Evolutionary conservation across 495 filamentous ascomycete species (phyloP).

Genomic region (Collariella sp.): DNA sequence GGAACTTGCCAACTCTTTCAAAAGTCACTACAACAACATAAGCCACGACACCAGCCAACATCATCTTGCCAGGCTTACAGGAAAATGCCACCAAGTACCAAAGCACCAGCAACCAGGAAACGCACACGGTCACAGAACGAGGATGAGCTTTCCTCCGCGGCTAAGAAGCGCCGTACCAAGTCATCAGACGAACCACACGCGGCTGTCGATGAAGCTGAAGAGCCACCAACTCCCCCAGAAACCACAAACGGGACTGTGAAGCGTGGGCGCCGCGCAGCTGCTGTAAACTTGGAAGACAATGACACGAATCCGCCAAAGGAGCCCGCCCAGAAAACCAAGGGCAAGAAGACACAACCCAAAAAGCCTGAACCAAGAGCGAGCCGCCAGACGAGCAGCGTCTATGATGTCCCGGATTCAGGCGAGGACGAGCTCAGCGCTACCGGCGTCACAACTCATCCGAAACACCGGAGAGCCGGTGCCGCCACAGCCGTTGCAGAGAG

Average conservation of each 20-base stretch:
- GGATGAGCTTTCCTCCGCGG: constrained; percentile 14
- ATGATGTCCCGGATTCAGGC: constrained; percentile 36
- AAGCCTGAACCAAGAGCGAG: not conserved
- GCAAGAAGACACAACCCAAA: constrained; percentile 4
- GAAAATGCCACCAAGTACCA: constrained; percentile 8
- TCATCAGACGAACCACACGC: not conserved
- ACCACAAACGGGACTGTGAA: constrained; percentile 20
- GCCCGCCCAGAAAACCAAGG: not conserved
- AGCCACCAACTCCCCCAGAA: constrained; percentile 8
- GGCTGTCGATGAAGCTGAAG: not conserved
- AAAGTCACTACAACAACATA: not conserved
- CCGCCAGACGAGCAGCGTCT: constrained; percentile 19
- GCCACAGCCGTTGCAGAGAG: not conserved
- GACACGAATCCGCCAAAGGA: constrained; percentile 8
- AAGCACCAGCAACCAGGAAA: constrained; percentile 10
- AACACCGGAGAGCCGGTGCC: not conserved
- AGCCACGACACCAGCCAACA: not conserved
- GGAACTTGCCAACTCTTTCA: too few relatives aligned
- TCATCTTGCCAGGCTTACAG: not conserved
- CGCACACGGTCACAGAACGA: constrained; percentile 12
- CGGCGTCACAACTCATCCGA: not conserved
- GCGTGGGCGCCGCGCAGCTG: not conserved
- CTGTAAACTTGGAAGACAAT: constrained; percentile 17
- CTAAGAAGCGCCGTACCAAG: constrained; percentile 30
- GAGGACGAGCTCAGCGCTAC: constrained; percentile 26